Percentiles rank a stretch among this genome's conserved stretches.
Conservation (phyloP, 805 yeast genomes). For the Blastobotrys terrestris region DNA sequence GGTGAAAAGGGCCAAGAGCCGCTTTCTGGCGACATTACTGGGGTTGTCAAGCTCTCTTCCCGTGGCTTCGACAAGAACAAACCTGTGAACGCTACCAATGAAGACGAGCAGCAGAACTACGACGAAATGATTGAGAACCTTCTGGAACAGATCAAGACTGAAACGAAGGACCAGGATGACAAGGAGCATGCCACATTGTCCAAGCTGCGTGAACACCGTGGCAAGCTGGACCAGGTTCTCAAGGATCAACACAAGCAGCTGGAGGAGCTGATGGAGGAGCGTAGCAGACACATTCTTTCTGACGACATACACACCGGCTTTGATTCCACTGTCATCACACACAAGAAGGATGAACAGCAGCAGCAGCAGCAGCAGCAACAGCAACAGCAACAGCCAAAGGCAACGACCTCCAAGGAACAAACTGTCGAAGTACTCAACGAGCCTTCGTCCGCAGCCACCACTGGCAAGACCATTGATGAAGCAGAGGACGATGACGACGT, state of each 20-base stretch:
- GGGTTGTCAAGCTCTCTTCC: slow-evolving; percentile 21
- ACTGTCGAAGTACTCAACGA: slow-evolving; percentile 20
- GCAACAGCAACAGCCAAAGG: slow-evolving; percentile 16
- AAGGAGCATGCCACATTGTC: slow-evolving; percentile 29
- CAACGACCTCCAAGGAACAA: neutral
- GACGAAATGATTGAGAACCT: slow-evolving; percentile 92
- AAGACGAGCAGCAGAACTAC: slow-evolving; percentile 44
- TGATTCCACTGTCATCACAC: slow-evolving; percentile 72
- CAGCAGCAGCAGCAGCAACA: slow-evolving; percentile 19
- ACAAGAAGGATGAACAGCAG: slow-evolving; percentile 14
- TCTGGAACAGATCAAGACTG: slow-evolving; percentile 59
- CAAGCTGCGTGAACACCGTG: slow-evolving; percentile 53
- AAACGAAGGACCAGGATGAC: slow-evolving; percentile 42
- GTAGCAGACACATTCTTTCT: slow-evolving; percentile 68
- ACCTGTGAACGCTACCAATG: slow-evolving; percentile 11
- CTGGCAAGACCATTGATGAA: slow-evolving; percentile 7
- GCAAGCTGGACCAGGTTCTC: slow-evolving; percentile 62
- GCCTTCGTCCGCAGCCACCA: neutral
- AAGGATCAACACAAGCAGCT: slow-evolving; percentile 60
- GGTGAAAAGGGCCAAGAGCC: slow-evolving; percentile 28
- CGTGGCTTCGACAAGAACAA: slow-evolving; percentile 25
- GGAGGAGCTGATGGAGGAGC: slow-evolving; percentile 61
- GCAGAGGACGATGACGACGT: slow-evolving; percentile 20
- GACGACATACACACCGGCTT: slow-evolving; percentile 92
- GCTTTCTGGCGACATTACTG: slow-evolving; percentile 20